Conservation (phyloP, 768 basidiomycete genomes). For the Pulveroboletus ravenelii region DNA sequence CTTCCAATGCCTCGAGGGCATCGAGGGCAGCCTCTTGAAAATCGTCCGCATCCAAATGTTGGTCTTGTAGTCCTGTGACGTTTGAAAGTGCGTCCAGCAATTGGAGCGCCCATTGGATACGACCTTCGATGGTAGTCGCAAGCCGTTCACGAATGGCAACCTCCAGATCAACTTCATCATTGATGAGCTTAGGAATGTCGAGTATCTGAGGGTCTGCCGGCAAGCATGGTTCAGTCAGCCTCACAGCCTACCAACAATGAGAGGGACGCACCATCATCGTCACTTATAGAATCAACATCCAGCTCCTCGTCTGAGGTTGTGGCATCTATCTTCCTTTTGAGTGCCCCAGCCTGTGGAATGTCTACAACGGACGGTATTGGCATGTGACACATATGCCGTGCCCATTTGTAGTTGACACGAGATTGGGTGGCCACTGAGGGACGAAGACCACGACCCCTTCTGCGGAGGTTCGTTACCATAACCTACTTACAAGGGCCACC, state of each 20-base stretch:
- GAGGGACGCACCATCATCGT: slow-evolving; percentile 16
- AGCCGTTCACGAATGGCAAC: slow-evolving; percentile 40
- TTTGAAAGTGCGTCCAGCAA: slow-evolving; percentile 34
- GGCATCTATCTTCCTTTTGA: slow-evolving; percentile 8
- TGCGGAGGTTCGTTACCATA: neutral
- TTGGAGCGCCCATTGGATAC: slow-evolving; percentile 44
- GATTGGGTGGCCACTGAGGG: neutral
- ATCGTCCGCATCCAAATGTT: slow-evolving; percentile 24
- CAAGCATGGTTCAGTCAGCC: neutral
- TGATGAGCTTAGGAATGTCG: slow-evolving; percentile 15
- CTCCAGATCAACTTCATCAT: slow-evolving; percentile 42
- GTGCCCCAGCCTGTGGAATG: slow-evolving; percentile 5
- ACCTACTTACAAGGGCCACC: neutral
- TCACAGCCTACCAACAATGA: neutral
- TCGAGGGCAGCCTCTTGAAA: slow-evolving; percentile 40
- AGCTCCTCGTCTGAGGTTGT: slow-evolving; percentile 10
- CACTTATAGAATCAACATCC: slow-evolving; percentile 6
- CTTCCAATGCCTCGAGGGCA: slow-evolving; percentile 39
- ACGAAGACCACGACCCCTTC: neutral
- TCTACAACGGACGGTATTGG: slow-evolving; percentile 14
- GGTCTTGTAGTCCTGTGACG: slow-evolving; percentile 11
- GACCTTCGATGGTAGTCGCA: slow-evolving; percentile 38
- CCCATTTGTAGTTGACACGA: slow-evolving; percentile 17
- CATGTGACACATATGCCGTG: slow-evolving; percentile 19
- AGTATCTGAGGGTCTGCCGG: slow-evolving; percentile 12